These are phyloP conservation scores for Albophoma yamanashiensis DNA, from an alignment of 2,329 filamentous ascomycete species.

Conservation along the genomic window DNA sequence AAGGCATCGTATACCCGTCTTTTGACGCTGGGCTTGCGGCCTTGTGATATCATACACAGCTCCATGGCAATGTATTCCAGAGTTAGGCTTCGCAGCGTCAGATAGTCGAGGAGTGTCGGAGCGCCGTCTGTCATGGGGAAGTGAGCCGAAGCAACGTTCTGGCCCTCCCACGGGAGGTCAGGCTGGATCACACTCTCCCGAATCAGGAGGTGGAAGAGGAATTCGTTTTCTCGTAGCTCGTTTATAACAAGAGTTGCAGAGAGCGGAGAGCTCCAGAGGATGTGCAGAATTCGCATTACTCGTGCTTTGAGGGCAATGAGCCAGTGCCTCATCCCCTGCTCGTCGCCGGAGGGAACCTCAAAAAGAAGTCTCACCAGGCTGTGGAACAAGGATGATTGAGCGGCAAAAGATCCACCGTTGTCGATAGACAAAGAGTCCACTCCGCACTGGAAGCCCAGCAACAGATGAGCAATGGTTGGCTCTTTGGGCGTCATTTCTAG, in stretches of 20 bases:
- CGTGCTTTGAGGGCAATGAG: constrained; percentile 58
- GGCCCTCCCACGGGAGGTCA: constrained; percentile 63
- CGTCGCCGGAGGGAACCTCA: constrained; percentile 54
- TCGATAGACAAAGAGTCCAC: constrained; percentile 59
- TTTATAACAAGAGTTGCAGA: constrained; percentile 65
- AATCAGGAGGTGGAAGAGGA: constrained; percentile 68
- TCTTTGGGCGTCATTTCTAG: constrained; percentile 62
- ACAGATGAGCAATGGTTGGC: constrained; percentile 80
- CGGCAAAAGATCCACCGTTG: constrained; percentile 58
- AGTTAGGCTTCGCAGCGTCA: constrained; percentile 64
- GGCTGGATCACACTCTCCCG: constrained; percentile 61
- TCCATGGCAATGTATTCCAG: constrained; percentile 82
- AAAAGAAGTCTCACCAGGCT: constrained; percentile 62
- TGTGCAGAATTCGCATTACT: constrained; percentile 61
- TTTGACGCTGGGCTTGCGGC: constrained; percentile 59
- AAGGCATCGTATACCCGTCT: constrained; percentile 59
- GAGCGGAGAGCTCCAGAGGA: constrained; percentile 74
- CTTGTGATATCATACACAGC: constrained; percentile 64
- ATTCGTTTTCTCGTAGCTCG: constrained; percentile 69
- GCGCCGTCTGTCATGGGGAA: constrained; percentile 63
- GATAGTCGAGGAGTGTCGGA: constrained; percentile 62
- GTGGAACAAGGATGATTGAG: constrained; percentile 72
- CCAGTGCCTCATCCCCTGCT: constrained; percentile 54
- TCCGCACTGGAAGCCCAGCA: constrained; percentile 78
- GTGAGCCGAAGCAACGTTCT: constrained; percentile 45